Percentiles rank a stretch among this genome's conserved stretches.
Conservation (phyloP, 2,329 filamentous ascomycete species). For the Teratosphaeria epicoccoides region DNA sequence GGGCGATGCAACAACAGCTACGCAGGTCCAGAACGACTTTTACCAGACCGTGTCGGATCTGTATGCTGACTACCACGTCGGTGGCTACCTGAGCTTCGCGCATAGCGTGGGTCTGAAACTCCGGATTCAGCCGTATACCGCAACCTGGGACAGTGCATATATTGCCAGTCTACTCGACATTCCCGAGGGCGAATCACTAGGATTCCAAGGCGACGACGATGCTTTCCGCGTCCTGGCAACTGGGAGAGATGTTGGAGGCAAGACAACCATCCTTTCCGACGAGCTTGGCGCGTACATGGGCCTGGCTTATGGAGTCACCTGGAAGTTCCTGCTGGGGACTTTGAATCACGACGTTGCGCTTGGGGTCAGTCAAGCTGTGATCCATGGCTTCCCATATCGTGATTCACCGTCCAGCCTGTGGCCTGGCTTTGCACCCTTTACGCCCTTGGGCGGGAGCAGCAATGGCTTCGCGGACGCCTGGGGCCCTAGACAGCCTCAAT, state of each 20-base stretch:
- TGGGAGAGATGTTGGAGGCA: background rate
- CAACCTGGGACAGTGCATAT: background rate
- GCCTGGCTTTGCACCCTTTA: background rate
- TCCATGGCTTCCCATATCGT: background rate
- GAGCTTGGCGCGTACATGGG: background rate
- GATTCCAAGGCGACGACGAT: background rate
- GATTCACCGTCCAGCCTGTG: background rate
- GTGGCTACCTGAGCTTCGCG: too few relatives aligned
- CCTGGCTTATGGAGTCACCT: background rate
- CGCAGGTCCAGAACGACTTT: background rate
- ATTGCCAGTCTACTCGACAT: background rate
- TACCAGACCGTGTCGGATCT: background rate
- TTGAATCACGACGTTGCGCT: background rate
- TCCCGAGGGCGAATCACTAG: background rate
- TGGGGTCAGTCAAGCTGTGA: background rate
- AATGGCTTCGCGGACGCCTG: background rate
- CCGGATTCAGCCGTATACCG: background rate
- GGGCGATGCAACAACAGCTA: background rate
- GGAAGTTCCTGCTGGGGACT: background rate
- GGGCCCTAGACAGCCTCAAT: background rate
- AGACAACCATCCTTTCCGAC: background rate
- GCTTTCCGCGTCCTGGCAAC: background rate
- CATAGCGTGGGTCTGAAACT: too few relatives aligned
- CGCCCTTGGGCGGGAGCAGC: background rate
- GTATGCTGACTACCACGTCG: too few relatives aligned